A percentile compares a stretch with the other conserved stretches of the same genome.
Evolutionary conservation across 2,329 filamentous ascomycete genomes (phyloP).

Genomic region (Corinectria fuckeliana): DNA sequence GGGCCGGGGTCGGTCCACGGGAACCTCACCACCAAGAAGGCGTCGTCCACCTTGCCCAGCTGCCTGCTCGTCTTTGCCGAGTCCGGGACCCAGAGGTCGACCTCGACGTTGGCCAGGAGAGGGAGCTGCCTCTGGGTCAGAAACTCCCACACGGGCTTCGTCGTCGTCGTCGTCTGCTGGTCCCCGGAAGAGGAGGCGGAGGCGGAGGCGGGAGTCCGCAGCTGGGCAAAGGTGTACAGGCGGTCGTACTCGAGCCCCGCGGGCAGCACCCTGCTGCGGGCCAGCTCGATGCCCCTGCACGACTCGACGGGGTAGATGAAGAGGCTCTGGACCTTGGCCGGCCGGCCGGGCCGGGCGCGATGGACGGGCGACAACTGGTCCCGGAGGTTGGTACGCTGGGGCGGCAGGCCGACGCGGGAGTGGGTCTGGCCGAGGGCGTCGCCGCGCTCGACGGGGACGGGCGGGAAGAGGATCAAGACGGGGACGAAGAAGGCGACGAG

Average conservation of each 20-base stretch:
- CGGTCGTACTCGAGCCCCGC: constrained; percentile 81
- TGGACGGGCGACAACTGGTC: constrained; percentile 34
- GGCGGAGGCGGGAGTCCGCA: constrained; percentile 11
- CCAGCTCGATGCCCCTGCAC: constrained; percentile 77
- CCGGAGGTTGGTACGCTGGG: constrained; percentile 47
- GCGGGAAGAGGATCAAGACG: constrained; percentile 61
- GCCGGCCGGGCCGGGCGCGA: constrained; percentile 28
- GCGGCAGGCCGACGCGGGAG: constrained; percentile 52
- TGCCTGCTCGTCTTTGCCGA: constrained; percentile 58
- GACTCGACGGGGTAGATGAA: constrained; percentile 86
- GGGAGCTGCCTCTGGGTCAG: constrained; percentile 75
- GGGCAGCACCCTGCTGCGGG: constrained; percentile 66
- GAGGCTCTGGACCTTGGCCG: constrained; percentile 62
- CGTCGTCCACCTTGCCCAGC: constrained; percentile 58
- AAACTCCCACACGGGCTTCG: constrained; percentile 68
- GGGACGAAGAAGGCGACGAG: constrained; percentile 59
- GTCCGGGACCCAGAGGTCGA: constrained; percentile 75
- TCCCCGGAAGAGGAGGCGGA: constrained; percentile 32
- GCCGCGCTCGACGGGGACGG: constrained; percentile 57
- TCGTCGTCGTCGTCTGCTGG: too few species aligned
- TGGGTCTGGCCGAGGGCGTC: constrained; percentile 64
- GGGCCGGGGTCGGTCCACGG: constrained; percentile 63
- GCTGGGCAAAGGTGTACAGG: constrained; percentile 81
- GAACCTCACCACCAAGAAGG: constrained; percentile 72
- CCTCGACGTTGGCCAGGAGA: constrained; percentile 71